Evolutionary conservation across 2,329 filamentous ascomycete species (phyloP), one percentile per base, ranked within the genome.

Genomic region (Ceratocystis smalleyi): DNA sequence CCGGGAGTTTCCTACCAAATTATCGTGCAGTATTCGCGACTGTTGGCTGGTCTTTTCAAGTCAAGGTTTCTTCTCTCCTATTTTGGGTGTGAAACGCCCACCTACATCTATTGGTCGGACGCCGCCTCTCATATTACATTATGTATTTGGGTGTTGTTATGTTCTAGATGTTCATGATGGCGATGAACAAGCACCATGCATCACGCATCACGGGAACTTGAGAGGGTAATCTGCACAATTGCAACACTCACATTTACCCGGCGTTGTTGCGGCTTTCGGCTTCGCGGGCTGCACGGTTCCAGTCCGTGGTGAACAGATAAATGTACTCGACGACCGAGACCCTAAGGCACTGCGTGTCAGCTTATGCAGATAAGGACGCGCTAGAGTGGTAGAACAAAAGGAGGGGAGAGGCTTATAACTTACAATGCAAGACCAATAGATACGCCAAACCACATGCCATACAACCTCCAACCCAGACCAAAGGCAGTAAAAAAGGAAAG

Each of bases 391-490:
- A 40, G 35, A 40, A 15, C 3, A 40, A 40, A 40, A 10, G 32
- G 10, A 1, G 32, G 8, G 8, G 2, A n/a, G 8, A 1, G n/a
- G 17, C 6, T 10, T 5, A 64, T 24, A 7, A 77, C 79, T 76
- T 73, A 82, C 79, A 87, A 73, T 4, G 78, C 74, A 15, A 95
- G 76, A 1, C 88, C 91, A 68, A 95, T 73, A 0, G 85, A 87
- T 5, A 91, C 83, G 22, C 89, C 88, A 12, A 79, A 77, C 92
- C 92, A 97, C 19, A 97, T 77, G 0, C 92, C 92, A 64, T 83
- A 79, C 45, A 97, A 76, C 59, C 84, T 83, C 90, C 88, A 95
- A 22, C 79, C 79, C 2, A 91, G 75, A 0, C 84, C 86, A 72
- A 97, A 96, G 0, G 85, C 87, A 0, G 87, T 83, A 3, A 81